Conservation (phyloP, 495 filamentous ascomycete species). For the Penicillium alfredii region DNA sequence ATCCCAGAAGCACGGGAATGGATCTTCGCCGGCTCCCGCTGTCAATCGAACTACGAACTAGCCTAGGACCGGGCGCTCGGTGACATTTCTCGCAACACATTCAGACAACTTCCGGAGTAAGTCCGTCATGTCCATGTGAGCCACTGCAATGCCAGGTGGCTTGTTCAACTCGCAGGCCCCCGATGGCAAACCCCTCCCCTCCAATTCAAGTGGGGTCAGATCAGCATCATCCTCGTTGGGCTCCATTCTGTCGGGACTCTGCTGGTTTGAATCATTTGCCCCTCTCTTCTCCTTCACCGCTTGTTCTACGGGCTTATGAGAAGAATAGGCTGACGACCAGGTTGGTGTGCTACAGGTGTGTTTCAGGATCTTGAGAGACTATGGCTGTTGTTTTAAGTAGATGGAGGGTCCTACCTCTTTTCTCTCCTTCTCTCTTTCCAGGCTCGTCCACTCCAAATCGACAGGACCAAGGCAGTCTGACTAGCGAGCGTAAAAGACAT, state of each 20-base stretch:
- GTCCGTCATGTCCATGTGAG: constrained; percentile 15
- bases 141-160: constrained; percentile 14
- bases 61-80: constrained; percentile 8
- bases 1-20: constrained; percentile 12
- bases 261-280: constrained; percentile 15
- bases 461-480: too few species aligned
- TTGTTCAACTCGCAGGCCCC: constrained; percentile 12
- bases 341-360: too few species aligned
- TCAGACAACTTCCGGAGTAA: constrained; percentile 2
- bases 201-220: constrained; percentile 18
- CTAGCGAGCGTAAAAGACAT: constrained; percentile 11
- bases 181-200: constrained; percentile 9
- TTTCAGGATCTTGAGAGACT: too few species aligned
- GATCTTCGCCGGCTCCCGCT: constrained; percentile 21
- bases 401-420: too few species aligned
- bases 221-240: constrained; percentile 24
- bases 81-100: constrained; percentile 9
- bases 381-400: too few species aligned
- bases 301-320: constrained; percentile 16
- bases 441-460: too few species aligned
- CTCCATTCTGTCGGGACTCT: constrained; percentile 21
- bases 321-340: too few species aligned
- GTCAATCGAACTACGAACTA: constrained; percentile 16
- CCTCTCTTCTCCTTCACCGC: constrained; percentile 18
- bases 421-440: too few species aligned